phyloP scores from a whole-genome alignment of 1,139 yeast species.

The Sugiyamaella xylanicola region DNA sequence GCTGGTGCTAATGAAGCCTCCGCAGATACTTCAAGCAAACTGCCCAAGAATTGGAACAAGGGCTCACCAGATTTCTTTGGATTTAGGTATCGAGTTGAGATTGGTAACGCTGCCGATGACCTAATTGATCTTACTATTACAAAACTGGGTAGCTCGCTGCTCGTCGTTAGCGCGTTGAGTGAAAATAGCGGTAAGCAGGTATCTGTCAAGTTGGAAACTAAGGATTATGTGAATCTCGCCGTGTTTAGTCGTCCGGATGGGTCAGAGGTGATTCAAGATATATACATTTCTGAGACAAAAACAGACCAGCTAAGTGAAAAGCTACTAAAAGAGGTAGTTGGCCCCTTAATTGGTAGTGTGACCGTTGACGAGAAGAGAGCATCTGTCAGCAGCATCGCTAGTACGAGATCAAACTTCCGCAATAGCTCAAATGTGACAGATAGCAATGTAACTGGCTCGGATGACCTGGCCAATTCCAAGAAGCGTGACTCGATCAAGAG shows the following conservation, averaged over 20 bases:
- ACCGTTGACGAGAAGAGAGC: background rate
- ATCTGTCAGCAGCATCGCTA: background rate
- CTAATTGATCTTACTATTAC: conserved; percentile 27
- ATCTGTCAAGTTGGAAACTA: conserved; percentile 23
- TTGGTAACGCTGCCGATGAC: conserved; percentile 9
- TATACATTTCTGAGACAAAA: conserved; percentile 28
- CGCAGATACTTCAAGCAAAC: conserved; percentile 6
- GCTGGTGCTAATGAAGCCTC: background rate
- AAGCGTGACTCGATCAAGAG: background rate
- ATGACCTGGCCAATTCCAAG: background rate
- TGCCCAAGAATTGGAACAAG: conserved; percentile 28
- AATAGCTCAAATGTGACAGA: background rate
- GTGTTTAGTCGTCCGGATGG: conserved; percentile 34
- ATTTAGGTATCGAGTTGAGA: conserved; percentile 23
- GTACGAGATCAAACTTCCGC: background rate
- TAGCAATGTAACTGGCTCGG: background rate
- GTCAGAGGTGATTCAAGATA: conserved; percentile 31
- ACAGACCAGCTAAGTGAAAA: conserved; percentile 25
- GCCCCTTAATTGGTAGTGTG: conserved; percentile 3
- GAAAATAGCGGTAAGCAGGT: conserved; percentile 25
- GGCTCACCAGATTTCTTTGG: conserved; percentile 32
- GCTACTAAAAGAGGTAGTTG: conserved; percentile 18
- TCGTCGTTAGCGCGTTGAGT: conserved; percentile 25
- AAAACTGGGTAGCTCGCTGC: conserved; percentile 22
- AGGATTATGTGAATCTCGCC: conserved; percentile 25